Conservation (phyloP, 1,284 basidiomycete species). For the Rhizopogon parksii region DNA sequence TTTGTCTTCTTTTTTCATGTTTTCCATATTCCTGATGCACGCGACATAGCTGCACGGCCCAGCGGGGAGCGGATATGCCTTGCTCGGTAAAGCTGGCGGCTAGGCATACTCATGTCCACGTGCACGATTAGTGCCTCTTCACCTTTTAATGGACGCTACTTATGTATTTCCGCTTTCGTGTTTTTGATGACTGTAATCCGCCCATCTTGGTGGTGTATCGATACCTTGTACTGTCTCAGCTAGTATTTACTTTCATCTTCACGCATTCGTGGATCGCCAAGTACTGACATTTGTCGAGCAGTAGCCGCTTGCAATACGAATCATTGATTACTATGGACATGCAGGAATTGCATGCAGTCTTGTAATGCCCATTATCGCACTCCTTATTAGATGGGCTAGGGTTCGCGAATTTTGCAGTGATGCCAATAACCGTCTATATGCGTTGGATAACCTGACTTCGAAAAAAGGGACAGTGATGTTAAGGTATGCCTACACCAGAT, state of each 20-base stretch:
- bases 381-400: no score
- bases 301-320: neutral
- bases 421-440: no score
- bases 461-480: slow-evolving; percentile 26
- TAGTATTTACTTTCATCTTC: neutral
- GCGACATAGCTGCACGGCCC: slow-evolving; percentile 57
- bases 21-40: slow-evolving; percentile 5
- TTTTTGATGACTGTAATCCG: neutral
- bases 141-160: neutral
- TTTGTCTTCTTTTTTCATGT: neutral
- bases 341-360: no score
- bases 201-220: neutral
- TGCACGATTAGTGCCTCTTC: no score
- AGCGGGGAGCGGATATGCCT: slow-evolving; percentile 64
- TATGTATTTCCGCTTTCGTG: neutral
- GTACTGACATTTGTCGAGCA: neutral
- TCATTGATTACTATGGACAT: no score
- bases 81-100: slow-evolving; percentile 56
- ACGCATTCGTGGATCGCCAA: neutral
- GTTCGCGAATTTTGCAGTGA: no score
- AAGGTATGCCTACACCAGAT: slow-evolving; percentile 95
- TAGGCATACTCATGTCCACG: slow-evolving; percentile 12
- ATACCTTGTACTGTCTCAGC: neutral
- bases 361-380: no score
- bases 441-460: no score